Evolutionary conservation across 768 basidiomycete species (phyloP), one percentile per base, ranked within the genome.

Genomic region (Coprinellus micaceus): DNA sequence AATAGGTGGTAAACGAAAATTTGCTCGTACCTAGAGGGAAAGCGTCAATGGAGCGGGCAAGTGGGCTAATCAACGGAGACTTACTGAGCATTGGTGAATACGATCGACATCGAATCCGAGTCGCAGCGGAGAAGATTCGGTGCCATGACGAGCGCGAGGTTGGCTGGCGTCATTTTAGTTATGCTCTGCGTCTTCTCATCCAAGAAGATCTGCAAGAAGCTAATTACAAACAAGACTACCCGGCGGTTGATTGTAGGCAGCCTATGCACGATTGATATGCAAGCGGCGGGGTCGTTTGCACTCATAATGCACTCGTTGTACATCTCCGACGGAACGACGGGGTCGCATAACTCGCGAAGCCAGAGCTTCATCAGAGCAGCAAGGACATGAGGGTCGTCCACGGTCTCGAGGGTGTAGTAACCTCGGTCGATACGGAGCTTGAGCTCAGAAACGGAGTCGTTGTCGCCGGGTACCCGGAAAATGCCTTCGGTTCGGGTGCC

Each of bases 341-440:
- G 95, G 59, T 94, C 91, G 62, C 87, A 82, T 22, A 98, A 82
- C 68, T 98, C 95, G 44, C 95, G 83, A 19, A 97, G 76, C 94
- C 94, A 98, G 6, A 95, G 79, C 73, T 98, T 97, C 71, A 96
- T 80, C 39, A 96, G 76, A 2, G 92, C 93, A 7, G 93, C 91
- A 2, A 91, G 84, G 47, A 95, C 87, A 63, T 94, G 88, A 0
- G 94, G 91, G 66, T 97, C 94, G 59, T 94, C 90, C 43, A 96
- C 84, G 30, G 87, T 86, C 59, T 95, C 91, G 58, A 94, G 77
- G 40, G 88, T 93, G 71, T 96, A 95, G 63, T 93, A 89, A 2
- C 93, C 94, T 61, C 86, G 82, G 68, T 96, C 93, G 55, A 98
- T 93, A 55, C 92, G 85, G 29, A 92, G 79, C 69, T 92, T 94